A percentile compares a stretch with the other conserved stretches of the same genome.
phyloP scores from a whole-genome alignment of 257 asterid species.

The Agastache rugosa region DNA sequence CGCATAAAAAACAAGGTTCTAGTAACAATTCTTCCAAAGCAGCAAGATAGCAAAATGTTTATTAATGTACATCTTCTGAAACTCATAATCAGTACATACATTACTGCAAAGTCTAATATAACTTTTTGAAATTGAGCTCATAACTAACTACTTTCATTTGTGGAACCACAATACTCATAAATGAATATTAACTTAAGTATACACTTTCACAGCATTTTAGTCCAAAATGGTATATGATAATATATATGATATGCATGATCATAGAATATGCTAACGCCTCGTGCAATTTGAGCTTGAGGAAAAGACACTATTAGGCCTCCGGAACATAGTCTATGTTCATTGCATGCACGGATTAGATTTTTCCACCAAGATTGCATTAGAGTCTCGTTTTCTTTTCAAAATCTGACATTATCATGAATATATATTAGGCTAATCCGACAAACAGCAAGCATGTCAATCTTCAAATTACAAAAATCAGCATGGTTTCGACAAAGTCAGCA shows the following conservation, averaged over 20 bases:
- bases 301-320: slow-evolving; percentile 11
- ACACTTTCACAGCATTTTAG: background rate
- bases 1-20: slow-evolving; percentile 25
- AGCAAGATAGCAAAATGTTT: background rate
- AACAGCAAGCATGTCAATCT: background rate
- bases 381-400: background rate
- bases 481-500: background rate
- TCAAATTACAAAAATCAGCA: background rate
- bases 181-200: too few relatives aligned
- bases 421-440: slow-evolving; percentile 12
- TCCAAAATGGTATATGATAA: slow-evolving; percentile 23
- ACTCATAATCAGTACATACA: background rate
- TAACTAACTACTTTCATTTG: background rate
- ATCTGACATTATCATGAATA: background rate
- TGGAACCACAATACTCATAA: background rate
- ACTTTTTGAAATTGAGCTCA: background rate
- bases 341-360: background rate
- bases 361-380: too few relatives aligned
- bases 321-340: background rate
- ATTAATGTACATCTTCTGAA: background rate
- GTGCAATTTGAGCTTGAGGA: background rate
- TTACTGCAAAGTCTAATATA: background rate
- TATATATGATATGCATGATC: background rate
- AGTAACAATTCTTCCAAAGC: background rate
- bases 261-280: background rate